Conservation (phyloP, 176 grass and related monocot genomes). For the Puccinellia tenuiflora region DNA sequence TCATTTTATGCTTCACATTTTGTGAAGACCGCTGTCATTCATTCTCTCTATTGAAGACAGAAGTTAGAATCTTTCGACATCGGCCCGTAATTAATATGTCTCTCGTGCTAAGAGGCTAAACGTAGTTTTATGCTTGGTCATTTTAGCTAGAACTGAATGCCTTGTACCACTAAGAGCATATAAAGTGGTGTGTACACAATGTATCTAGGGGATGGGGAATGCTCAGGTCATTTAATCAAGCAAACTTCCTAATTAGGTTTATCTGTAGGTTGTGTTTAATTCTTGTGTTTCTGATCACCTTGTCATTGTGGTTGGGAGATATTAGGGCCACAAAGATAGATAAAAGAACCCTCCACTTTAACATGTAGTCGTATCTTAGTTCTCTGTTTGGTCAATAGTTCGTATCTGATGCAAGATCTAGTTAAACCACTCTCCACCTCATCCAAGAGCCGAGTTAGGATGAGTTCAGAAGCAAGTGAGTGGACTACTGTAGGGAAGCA, state of each 20-base stretch:
- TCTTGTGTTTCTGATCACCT: not conserved
- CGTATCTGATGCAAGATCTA: not conserved
- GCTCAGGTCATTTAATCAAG: not conserved
- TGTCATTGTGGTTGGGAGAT: not conserved
- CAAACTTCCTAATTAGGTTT: not conserved
- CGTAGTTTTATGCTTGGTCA: not conserved
- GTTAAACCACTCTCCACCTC: not conserved
- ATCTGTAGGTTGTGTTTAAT: not conserved
- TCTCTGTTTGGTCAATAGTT: not conserved
- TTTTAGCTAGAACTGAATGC: not conserved
- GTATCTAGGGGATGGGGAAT: not conserved
- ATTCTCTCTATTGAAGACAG: not conserved
- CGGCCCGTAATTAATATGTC: not conserved
- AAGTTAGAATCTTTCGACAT: not conserved
- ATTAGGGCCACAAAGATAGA: not conserved
- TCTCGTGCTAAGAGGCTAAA: not conserved
- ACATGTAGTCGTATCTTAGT: not conserved
- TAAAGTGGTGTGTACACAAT: not conserved
- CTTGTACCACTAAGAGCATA: not conserved
- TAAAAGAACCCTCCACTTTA: not conserved
- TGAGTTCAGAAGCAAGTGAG: not conserved
- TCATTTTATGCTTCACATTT: no score
- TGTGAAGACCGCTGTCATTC: not conserved
- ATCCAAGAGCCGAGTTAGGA: not conserved
- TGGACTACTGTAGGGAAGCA: not conserved